phyloP scores from a whole-genome alignment of 2,329 filamentous ascomycete genomes.

The Fusarium incarnatum region DNA sequence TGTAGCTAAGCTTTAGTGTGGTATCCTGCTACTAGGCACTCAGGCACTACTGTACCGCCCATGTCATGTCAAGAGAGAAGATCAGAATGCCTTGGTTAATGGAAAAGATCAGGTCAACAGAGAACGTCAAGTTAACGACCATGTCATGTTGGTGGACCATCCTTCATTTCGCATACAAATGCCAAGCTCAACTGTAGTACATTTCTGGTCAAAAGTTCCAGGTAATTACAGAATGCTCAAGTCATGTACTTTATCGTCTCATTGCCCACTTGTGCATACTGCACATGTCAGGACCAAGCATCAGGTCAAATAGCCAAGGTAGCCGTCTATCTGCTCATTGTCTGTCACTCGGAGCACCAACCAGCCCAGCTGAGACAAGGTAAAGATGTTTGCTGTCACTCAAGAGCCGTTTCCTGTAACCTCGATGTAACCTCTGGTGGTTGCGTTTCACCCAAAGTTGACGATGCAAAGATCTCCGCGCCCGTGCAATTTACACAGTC shows the following conservation, averaged over 20 bases:
- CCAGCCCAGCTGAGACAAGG: constrained; percentile 29
- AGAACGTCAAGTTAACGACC: constrained; percentile 13
- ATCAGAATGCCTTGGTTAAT: not conserved
- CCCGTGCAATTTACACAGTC: constrained; percentile 1
- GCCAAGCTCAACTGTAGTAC: constrained; percentile 18
- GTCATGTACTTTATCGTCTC: constrained; percentile 26
- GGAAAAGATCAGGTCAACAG: constrained; percentile 1
- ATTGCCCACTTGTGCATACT: constrained; percentile 8
- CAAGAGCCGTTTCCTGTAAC: constrained; percentile 44
- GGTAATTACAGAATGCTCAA: not conserved
- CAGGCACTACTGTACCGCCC: not conserved
- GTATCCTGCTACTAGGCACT: not conserved
- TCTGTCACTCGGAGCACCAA: not conserved
- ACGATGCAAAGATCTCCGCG: constrained; percentile 14
- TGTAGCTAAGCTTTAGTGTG: not conserved
- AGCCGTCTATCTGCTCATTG: not conserved
- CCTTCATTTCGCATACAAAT: constrained; percentile 13
- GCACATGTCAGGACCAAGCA: not conserved
- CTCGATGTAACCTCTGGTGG: constrained; percentile 28
- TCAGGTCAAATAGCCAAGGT: not conserved
- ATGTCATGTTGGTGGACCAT: constrained; percentile 8
- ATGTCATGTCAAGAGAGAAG: not conserved
- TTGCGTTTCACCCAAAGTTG: constrained; percentile 26
- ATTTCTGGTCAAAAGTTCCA: constrained; percentile 18
- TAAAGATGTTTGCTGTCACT: constrained; percentile 42